phyloP scores from a whole-genome alignment of 208 protist genomes.

The Trypanosoma scelopori region DNA sequence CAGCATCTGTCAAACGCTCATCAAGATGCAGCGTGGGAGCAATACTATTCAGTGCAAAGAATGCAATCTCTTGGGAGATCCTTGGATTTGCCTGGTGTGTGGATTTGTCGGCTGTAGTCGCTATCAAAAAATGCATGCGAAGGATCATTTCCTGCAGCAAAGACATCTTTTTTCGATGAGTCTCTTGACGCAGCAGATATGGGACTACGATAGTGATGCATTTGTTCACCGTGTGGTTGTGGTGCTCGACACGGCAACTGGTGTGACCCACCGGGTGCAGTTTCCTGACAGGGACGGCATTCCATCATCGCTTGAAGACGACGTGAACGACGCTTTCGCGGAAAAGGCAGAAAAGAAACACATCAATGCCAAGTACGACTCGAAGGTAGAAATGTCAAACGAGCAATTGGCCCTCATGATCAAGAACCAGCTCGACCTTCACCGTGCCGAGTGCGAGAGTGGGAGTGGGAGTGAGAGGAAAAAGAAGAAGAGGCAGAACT shows the following conservation, averaged over 20 bases:
- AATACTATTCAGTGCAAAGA: conserved; percentile 50
- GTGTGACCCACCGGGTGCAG: conserved; percentile 64
- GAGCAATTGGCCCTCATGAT: conserved; percentile 75
- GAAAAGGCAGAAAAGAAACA: conserved; percentile 67
- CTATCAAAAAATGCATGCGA: conserved; percentile 90
- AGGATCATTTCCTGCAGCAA: conserved; percentile 62
- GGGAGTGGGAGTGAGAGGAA: too few relatives aligned
- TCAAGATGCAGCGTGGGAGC: conserved; percentile 26
- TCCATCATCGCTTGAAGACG: conserved; percentile 11
- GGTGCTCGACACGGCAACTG: conserved; percentile 54
- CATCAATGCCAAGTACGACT: conserved; percentile 82
- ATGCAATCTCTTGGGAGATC: conserved; percentile 67
- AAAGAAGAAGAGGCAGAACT: conserved; percentile 5
- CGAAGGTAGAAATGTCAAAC: conserved; percentile 69
- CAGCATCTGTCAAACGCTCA: conserved; percentile 52
- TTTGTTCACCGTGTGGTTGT: conserved; percentile 89
- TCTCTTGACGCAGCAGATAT: conserved; percentile 90
- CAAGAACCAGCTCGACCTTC: conserved; percentile 71
- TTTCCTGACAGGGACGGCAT: conserved; percentile 63
- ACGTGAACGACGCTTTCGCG: conserved; percentile 12
- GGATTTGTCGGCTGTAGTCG: conserved; percentile 92
- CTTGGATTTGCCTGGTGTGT: conserved; percentile 92
- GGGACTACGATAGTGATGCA: conserved; percentile 90
- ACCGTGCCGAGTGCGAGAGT: conserved; percentile 55
- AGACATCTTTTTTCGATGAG: conserved; percentile 90